Evolutionary conservation across 2,329 filamentous ascomycete species (phyloP).

Genomic region (Metarhizium rileyi): DNA sequence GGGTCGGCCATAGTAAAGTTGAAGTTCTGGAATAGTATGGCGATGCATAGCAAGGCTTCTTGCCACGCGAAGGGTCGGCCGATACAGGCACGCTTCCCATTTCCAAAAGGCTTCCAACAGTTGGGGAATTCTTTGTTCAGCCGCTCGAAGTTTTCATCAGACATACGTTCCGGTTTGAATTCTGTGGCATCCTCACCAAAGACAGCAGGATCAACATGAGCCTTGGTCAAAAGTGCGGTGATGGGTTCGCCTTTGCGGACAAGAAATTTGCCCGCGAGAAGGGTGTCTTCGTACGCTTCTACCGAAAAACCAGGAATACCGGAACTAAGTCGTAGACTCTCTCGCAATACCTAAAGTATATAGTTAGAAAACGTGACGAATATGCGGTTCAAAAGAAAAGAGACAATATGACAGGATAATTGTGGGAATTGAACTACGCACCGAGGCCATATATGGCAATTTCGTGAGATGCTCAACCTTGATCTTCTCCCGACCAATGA

Average conservation of each 20-base stretch:
- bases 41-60: slow-evolving; percentile 52
- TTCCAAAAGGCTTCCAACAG: slow-evolving; percentile 66
- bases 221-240: slow-evolving; percentile 36
- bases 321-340: slow-evolving; percentile 53
- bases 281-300: slow-evolving; percentile 39
- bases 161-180: slow-evolving; percentile 64
- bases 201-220: slow-evolving; percentile 53
- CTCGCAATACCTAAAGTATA: slow-evolving; percentile 40
- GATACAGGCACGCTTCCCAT: slow-evolving; percentile 61
- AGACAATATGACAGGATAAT: not conserved
- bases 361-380: not conserved
- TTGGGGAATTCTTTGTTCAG: slow-evolving; percentile 51
- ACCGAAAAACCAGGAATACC: slow-evolving; percentile 50
- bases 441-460: slow-evolving; percentile 55
- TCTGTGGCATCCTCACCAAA: slow-evolving; percentile 55
- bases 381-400: not conserved
- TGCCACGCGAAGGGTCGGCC: slow-evolving; percentile 68
- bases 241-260: slow-evolving; percentile 43
- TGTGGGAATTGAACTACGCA: slow-evolving; percentile 14
- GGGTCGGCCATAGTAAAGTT: slow-evolving; percentile 55
- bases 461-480: slow-evolving; percentile 51
- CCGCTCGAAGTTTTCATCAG: slow-evolving; percentile 55
- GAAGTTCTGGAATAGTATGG: slow-evolving; percentile 62
- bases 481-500: slow-evolving; percentile 50
- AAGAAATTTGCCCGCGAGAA: slow-evolving; percentile 52